These are phyloP conservation scores for Talaromyces albobiverticillius DNA, from an alignment of 2,329 filamentous ascomycete species.

Conservation along the genomic window DNA sequence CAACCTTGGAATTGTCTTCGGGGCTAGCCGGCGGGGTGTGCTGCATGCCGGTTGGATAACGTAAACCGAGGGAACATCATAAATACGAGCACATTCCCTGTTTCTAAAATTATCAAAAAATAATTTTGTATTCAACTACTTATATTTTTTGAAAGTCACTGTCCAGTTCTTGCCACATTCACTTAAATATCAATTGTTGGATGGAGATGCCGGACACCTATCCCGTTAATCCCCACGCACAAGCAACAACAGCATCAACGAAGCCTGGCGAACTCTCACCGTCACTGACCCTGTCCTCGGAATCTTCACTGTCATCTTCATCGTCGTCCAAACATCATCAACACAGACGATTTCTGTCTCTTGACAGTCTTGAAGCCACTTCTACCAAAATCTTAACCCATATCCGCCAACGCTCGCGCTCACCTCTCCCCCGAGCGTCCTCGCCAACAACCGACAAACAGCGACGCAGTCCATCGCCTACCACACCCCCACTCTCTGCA, in stretches of 20 bases:
- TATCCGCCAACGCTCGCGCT: slow-evolving; percentile 11
- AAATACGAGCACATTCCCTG: slow-evolving; percentile 3
- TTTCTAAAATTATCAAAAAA: neutral
- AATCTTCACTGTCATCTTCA: neutral
- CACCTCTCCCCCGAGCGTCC: slow-evolving; percentile 11
- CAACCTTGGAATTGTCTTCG: neutral
- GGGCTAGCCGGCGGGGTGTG: neutral
- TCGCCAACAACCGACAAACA: neutral
- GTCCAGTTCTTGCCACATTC: too few species aligned
- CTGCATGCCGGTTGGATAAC: neutral
- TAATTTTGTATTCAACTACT: neutral
- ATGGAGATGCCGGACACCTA: slow-evolving; percentile 15
- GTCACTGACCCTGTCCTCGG: slow-evolving; percentile 8
- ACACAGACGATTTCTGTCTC: slow-evolving; percentile 12
- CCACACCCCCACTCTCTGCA: neutral
- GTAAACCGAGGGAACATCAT: neutral
- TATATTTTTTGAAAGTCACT: neutral
- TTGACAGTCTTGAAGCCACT: slow-evolving; percentile 8
- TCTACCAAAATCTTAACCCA: slow-evolving; percentile 4
- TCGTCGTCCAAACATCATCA: neutral
- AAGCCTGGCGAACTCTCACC: slow-evolving; percentile 3
- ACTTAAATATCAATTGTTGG: neutral
- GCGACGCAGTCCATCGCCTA: neutral
- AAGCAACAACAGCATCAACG: neutral
- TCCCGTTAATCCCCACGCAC: slow-evolving; percentile 7